Evolutionary conservation across 768 basidiomycete genomes (phyloP).

Genomic region (Suillus bovinus): DNA sequence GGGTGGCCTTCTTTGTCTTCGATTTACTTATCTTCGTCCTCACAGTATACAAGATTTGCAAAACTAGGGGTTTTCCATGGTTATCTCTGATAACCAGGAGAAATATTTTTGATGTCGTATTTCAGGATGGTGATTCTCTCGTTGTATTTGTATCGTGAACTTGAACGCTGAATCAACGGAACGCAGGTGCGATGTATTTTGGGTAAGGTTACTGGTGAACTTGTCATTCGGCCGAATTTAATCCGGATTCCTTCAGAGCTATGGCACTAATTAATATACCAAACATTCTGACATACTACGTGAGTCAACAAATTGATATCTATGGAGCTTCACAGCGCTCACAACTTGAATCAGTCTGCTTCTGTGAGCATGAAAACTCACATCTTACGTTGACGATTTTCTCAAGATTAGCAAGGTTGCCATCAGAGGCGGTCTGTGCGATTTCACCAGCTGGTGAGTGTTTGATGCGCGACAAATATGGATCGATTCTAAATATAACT

Average conservation of each 20-base stretch:
- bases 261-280: conserved; percentile 53
- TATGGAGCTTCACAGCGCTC: not conserved
- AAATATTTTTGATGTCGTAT: not conserved
- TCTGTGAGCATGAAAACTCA: conserved; percentile 7
- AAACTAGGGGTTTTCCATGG: not conserved
- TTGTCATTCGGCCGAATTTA: not conserved
- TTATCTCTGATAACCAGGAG: not conserved
- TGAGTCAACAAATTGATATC: conserved; percentile 15
- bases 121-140: not conserved
- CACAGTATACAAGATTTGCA: not conserved
- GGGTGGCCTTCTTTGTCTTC: not conserved
- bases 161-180: not conserved
- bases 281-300: conserved; percentile 46
- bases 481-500: not conserved
- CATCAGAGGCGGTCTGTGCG: not conserved
- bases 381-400: not conserved
- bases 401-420: not conserved
- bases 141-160: not conserved
- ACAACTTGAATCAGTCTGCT: conserved; percentile 1
- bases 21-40: not conserved
- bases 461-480: not conserved
- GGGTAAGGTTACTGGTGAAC: conserved; percentile 5
- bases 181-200: not conserved
- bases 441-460: not conserved
- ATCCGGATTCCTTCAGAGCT: conserved; percentile 37